Evolutionary conservation across 768 basidiomycete genomes (phyloP), one percentile per base, ranked within the genome.

Genomic region (Termitomyces sp.): DNA sequence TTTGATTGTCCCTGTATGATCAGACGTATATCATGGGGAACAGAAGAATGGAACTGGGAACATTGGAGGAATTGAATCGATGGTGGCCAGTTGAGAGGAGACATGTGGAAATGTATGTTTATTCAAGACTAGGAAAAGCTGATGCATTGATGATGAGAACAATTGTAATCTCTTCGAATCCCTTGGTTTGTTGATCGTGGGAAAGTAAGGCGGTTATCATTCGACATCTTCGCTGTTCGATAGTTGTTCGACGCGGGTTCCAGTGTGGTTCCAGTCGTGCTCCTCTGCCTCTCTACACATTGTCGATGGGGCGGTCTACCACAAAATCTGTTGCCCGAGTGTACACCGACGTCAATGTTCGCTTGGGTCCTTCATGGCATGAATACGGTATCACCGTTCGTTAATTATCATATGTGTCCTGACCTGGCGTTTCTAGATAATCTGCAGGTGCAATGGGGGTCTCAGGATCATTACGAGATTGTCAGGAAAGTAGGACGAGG

Each of bases 391-490:
- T 48, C 8, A 77, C 68, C 60, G 41, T 61, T 56, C 58, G 50
- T 28, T 26, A 45, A 44, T 37, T 31, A 59, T 62, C 62, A 55
- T 59, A 49, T 55, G 53, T 44, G 51, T 55, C 48, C 65, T 67
- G 56, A 63, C 60, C 60, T 66, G 44, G 60, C 49, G 48, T 62
- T 61, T 65, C 58, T 67, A 93, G 92, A 98, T 79, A 95, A 94
- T 71, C 80, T 98, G 12, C 91, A 94, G 72, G 90, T 98, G n/a
- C 91, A 94, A 64, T 98, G 94, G 94, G 94, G 94, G 53, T 83
- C 88, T 6, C 94, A 98, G 75, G 94, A 97, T 74, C 92, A 96
- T 72, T 98, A 98, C 67, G 94, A 98, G 75, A 95, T 98, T 68
- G 93, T 98, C 35, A 81, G 94, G 56, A 98, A 98, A 74, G 94